Conservation (phyloP, 73 alveolate species). For the Breviolum minutum region DNA sequence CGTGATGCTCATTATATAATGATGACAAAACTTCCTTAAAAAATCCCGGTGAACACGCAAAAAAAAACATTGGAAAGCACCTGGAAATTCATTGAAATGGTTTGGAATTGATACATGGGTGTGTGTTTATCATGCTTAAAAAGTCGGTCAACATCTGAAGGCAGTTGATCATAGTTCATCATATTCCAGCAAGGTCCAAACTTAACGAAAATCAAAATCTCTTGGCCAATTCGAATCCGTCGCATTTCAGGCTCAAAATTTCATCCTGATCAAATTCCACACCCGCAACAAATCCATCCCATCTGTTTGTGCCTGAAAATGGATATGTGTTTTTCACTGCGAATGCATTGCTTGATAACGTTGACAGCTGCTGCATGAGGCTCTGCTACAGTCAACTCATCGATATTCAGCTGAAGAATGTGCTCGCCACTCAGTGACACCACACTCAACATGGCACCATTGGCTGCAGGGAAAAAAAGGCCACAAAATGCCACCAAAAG, state of each 20-base stretch:
- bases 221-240: too few relatives aligned
- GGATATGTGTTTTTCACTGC: not conserved
- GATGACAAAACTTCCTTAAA: not conserved
- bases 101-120: too few relatives aligned
- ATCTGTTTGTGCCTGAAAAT: not conserved
- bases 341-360: conserved; percentile 17
- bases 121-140: too few relatives aligned
- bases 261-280: not conserved
- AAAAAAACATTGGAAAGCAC: not conserved
- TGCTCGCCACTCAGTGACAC: conserved; percentile 85
- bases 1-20: not conserved
- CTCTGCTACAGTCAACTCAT: not conserved
- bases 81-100: too few relatives aligned
- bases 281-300: not conserved
- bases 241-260: too few relatives aligned
- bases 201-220: too few relatives aligned
- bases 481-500: not conserved
- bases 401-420: conserved; percentile 23
- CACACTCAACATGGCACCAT: conserved; percentile 8
- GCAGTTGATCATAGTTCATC: not conserved
- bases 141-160: too few relatives aligned
- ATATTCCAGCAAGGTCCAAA: not conserved
- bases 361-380: not conserved
- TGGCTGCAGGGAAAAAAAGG: not conserved
- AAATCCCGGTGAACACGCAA: not conserved